Evolutionary conservation across 1,284 basidiomycete genomes (phyloP).

Genomic region (Schizophyllum commune): DNA sequence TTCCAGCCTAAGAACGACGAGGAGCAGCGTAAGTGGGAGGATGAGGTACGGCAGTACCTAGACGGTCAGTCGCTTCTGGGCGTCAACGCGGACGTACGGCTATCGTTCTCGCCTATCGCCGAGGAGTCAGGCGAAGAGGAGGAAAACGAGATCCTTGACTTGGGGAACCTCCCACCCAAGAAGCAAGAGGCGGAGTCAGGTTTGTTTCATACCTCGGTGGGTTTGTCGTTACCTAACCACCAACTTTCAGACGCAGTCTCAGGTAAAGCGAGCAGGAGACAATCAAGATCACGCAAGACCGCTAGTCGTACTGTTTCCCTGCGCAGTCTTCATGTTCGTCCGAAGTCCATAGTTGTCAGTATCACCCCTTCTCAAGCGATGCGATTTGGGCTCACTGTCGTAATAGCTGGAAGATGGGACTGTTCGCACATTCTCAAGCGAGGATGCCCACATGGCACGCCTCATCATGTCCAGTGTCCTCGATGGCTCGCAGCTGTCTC

Average conservation of each 20-base stretch:
- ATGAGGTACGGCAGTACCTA: neutral
- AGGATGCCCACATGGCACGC: neutral
- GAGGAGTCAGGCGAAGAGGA: neutral
- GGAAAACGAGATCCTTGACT: neutral
- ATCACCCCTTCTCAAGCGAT: no score
- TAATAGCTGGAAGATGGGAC: neutral
- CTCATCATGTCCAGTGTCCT: neutral
- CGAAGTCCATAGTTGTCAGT: neutral
- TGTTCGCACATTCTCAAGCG: neutral
- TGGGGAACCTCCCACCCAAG: neutral
- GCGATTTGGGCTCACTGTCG: no score
- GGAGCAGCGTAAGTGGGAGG: neutral
- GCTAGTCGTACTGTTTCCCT: neutral
- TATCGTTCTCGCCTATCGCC: neutral
- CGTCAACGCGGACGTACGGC: neutral
- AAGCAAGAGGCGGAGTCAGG: neutral
- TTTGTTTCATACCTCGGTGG: neutral
- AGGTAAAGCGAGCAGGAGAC: neutral
- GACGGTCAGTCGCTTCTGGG: neutral
- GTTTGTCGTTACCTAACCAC: neutral
- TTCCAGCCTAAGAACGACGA: neutral
- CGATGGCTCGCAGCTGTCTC: neutral
- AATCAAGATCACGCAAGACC: neutral
- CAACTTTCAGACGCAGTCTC: neutral
- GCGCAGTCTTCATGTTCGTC: neutral